phyloP scores from a whole-genome alignment of 169 alveolate species.

The Plasmodium vivax region DNA sequence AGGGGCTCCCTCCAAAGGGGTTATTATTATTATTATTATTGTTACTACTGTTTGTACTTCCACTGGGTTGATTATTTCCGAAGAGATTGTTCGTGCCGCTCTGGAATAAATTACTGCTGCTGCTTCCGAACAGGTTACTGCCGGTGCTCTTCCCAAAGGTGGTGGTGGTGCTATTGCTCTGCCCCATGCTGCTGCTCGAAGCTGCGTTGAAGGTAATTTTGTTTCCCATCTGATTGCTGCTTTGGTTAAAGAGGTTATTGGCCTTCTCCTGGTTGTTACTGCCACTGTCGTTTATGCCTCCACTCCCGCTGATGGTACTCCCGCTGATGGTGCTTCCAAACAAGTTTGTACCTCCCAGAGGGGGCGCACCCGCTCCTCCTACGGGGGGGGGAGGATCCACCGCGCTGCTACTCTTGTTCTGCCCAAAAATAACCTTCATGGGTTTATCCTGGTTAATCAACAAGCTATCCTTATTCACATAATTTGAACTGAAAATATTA shows the following conservation, averaged over 20 bases:
- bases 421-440: constrained; percentile 62
- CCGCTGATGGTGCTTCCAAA: not conserved
- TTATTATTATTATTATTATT: not conserved
- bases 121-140: not conserved
- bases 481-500: constrained; percentile 60
- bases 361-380: not conserved
- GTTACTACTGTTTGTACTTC: not conserved
- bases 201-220: constrained; percentile 1
- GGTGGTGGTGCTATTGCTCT: not conserved
- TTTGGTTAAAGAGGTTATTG: constrained; percentile 1
- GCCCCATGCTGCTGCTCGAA: not conserved
- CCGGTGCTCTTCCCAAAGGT: not conserved
- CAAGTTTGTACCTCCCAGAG: not conserved
- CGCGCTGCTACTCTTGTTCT: not conserved
- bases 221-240: not conserved
- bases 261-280: not conserved
- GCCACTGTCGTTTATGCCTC: not conserved
- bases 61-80: not conserved
- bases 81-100: not conserved
- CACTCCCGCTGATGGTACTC: not conserved
- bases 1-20: not conserved
- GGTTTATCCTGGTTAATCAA: constrained; percentile 60
- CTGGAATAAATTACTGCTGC: not conserved
- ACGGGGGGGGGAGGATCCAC: not conserved
- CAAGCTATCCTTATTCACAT: constrained; percentile 46